phyloP scores from a whole-genome alignment of 2,329 filamentous ascomycete genomes.

The Calonectria montana region DNA sequence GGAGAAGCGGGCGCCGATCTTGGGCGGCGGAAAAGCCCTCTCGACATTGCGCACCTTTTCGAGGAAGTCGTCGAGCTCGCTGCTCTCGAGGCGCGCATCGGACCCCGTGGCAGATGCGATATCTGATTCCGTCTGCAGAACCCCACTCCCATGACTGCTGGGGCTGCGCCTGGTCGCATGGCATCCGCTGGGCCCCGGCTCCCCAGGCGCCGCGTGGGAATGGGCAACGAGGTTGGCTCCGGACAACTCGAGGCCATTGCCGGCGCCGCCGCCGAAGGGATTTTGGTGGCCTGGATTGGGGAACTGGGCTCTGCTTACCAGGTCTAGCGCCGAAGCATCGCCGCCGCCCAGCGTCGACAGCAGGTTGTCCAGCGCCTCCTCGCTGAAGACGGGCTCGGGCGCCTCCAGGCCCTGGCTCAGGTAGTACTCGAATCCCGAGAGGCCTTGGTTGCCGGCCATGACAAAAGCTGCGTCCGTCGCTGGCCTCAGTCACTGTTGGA shows the following conservation, averaged over 20 bases:
- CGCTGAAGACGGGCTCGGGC: not conserved
- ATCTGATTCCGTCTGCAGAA: slow-evolving; percentile 9
- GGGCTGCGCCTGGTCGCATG: not conserved
- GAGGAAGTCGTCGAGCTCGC: slow-evolving; percentile 6
- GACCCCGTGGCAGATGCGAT: slow-evolving; percentile 7
- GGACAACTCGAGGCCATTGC: not conserved
- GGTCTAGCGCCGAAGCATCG: slow-evolving; percentile 3
- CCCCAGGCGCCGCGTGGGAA: not conserved
- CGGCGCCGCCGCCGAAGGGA: not conserved
- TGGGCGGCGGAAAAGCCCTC: slow-evolving; percentile 10
- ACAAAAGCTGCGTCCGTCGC: not conserved
- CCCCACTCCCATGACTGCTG: slow-evolving; percentile 18
- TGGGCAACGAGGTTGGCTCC: not conserved
- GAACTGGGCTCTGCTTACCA: not conserved
- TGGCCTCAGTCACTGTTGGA: not conserved
- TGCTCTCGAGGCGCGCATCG: slow-evolving; percentile 1
- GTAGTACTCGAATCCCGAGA: slow-evolving; percentile 1
- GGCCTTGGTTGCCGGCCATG: slow-evolving; percentile 3
- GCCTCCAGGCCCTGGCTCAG: not conserved
- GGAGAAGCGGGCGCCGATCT: slow-evolving; percentile 18
- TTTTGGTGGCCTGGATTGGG: not conserved
- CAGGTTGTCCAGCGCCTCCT: slow-evolving; percentile 8
- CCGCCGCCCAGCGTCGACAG: slow-evolving; percentile 7
- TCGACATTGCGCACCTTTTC: slow-evolving; percentile 8
- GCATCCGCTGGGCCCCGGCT: slow-evolving; percentile 5